Base-by-base conservation (phyloP, 2,329 filamentous ascomycete genomes). In the Xylariaceae sp. region DNA sequence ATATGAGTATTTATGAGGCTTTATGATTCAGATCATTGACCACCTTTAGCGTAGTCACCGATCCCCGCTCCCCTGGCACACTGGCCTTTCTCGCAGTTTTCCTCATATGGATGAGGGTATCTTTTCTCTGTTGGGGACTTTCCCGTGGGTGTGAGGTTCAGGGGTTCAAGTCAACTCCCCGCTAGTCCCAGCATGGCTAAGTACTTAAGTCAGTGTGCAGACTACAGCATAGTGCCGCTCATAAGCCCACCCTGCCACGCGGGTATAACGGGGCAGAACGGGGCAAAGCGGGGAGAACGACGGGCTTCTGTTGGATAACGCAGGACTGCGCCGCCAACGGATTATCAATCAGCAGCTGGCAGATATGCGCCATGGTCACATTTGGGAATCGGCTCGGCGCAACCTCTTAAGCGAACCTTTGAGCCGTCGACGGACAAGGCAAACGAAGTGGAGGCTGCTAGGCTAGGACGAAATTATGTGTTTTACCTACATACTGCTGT, bases 331-430 rank as follows among this genome's bases (percentile, higher is more conserved):
- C 21, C n/a, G 7, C 11, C 28, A 21, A 12, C 23, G 12, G 34
- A 38, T 46, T 46, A 46, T 41, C 31, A 46, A 46, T 41, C 44
- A 43, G 33, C 40, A 37, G 37, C 23, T 29, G 19, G 40, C 35
- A 33, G 23, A 30, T n/a, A 13, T 28, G 14, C 16, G 40, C 41
- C 35, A 35, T 40, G 34, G 31, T 43, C 26, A n/a, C 40, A 46
- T 41, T 43, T 40, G 37, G n/a, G 31, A 44, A 41, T 43, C 40
- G 37, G 19, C 9, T 36, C 40, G 34, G 34, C 21, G 24, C 11
- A 27, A 23, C n/a, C n/a, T n/a, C 23, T 27, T 34, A 16, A 36
- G 31, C 27, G n/a, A 24, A 6, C 7, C 11, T 6, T 24, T 7
- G 21, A 24, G 7, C 21, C 21, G 21, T 24, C 21, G 21, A n/a